A percentile compares a stretch with the other conserved stretches of the same genome.
Evolutionary conservation across 768 basidiomycete species (phyloP).

Genomic region (Leccinum barrowsii): DNA sequence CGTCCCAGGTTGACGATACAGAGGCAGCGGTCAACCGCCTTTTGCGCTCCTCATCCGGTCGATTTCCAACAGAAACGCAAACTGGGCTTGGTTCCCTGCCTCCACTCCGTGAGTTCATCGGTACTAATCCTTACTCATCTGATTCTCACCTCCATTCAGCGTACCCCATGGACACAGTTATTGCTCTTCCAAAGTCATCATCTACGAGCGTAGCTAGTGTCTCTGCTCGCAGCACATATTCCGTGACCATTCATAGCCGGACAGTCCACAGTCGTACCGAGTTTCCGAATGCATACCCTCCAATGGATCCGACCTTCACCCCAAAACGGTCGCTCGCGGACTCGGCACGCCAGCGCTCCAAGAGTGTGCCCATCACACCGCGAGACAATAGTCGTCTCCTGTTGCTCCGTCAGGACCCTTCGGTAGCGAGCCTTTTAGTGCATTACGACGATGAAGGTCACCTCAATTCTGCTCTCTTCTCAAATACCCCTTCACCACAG

Average conservation of each 20-base stretch:
- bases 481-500: conserved; percentile 45
- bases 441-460: conserved; percentile 73
- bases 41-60: conserved; percentile 69
- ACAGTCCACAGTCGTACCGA: conserved; percentile 59
- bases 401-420: conserved; percentile 69
- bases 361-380: conserved; percentile 38
- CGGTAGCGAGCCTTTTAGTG: conserved; percentile 68
- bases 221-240: conserved; percentile 59
- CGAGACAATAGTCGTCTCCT: conserved; percentile 52
- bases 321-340: conserved; percentile 27
- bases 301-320: conserved; percentile 29
- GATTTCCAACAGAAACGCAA: conserved; percentile 55
- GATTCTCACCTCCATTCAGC: conserved; percentile 34
- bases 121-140: neutral
- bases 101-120: conserved; percentile 60
- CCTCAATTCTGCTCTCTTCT: conserved; percentile 59
- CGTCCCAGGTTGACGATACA: conserved; percentile 39
- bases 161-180: conserved; percentile 62
- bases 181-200: conserved; percentile 48
- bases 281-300: conserved; percentile 59
- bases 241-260: conserved; percentile 66
- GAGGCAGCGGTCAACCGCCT: conserved; percentile 46
- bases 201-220: conserved; percentile 52
- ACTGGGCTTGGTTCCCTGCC: conserved; percentile 56
- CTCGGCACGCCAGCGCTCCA: conserved; percentile 26